Base-by-base conservation (phyloP, 805 yeast species). In the Cyberlindnera lachancei region DNA sequence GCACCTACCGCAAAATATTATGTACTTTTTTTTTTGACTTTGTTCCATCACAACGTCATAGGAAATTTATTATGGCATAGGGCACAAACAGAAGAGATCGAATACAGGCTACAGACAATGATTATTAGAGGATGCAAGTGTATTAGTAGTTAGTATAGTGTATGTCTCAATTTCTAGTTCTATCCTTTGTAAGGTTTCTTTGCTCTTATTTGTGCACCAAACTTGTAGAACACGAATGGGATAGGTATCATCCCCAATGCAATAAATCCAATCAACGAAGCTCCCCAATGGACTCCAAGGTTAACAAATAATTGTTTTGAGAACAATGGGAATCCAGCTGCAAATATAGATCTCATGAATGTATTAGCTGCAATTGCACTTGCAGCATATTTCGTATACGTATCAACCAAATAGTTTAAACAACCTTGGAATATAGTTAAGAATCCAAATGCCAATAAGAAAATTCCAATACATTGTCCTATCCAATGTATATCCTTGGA, bases 301-400 rank as follows among this genome's bases (percentile, higher is more conserved):
- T 62, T 62, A 16, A 48, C 51, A 49, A 72, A 74, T 71, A 76
- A 63, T 37, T 64, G 68, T 22, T 57, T 50, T 4, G 78, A 70
- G 48, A 75, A 74, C 29, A 76, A 54, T 15, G 84, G 83, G 63
- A 77, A 75, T 2, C 64, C 68, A 20, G 75, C 79, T 19, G 74
- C 84, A 52, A 74, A 68, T 5, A 66, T 53, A 0, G 81, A 73
- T 50, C 83, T 63, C 30, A 70, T 49, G 35, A 76, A 69, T 1
- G 82, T 72, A 41, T 75, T 74, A 6, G 76, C 81, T 4, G 84
- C 81, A 34, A 75, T 60, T 3, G 80, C 79, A 11, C 79, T 70
- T 2, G 83, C 83, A 7, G 81, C 73, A 41, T 64, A 69, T 27
- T 63, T 54, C 22, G 73, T 62, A 46, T 73, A 75, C 28, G 79